Evolutionary conservation across 176 grass and related monocot species (phyloP).

Genomic region (Otatea glauca): DNA sequence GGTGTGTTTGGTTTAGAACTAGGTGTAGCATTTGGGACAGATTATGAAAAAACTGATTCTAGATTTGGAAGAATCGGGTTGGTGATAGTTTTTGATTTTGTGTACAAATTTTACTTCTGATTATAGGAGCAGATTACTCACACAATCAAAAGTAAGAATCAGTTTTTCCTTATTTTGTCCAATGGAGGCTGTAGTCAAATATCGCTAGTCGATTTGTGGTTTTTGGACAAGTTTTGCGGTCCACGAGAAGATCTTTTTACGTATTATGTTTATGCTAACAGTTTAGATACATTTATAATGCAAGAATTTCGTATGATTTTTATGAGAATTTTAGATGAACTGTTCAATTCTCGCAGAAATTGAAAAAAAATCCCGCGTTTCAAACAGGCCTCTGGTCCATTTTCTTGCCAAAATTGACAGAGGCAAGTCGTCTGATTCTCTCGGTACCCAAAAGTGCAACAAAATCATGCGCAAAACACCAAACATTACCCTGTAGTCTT

Average conservation of each 20-base stretch:
- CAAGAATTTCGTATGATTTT: no score
- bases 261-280: background rate
- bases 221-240: background rate
- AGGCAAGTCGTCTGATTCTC: background rate
- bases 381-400: background rate
- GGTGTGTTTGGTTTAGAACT: background rate
- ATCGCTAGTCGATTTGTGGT: background rate
- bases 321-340: no score
- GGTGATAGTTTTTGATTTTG: no score
- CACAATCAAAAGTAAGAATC: no score
- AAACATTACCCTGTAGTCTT: background rate
- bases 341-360: no score
- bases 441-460: constrained; percentile 17
- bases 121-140: no score
- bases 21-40: background rate
- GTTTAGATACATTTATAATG: background rate
- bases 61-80: no score
- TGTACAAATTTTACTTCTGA: no score
- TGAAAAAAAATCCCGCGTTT: no score
- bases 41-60: no score
- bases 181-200: background rate
- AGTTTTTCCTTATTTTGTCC: no score
- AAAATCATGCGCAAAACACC: background rate
- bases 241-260: background rate
- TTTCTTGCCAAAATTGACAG: background rate